These are phyloP conservation scores for Mytilinidion resinicola DNA, from an alignment of 495 filamentous ascomycete genomes.

Conservation along the genomic window DNA sequence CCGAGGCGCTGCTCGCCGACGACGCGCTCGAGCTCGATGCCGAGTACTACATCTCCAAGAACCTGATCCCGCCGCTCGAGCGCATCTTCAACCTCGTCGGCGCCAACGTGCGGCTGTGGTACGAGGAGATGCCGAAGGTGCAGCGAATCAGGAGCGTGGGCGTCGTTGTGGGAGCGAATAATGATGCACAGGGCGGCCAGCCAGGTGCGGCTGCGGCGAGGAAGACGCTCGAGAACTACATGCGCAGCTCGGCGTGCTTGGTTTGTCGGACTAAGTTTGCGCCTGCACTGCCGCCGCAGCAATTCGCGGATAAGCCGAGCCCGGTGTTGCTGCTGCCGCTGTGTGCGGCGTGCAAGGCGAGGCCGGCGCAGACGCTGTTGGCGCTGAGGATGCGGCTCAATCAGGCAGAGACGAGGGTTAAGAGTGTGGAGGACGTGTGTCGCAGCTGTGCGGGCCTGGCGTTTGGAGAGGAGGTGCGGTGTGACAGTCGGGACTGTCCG, in stretches of 20 bases:
- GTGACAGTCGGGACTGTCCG: slow-evolving; percentile 86
- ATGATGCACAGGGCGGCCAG: slow-evolving; percentile 6
- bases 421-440: slow-evolving; percentile 69
- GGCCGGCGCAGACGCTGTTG: slow-evolving; percentile 53
- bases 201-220: slow-evolving; percentile 31
- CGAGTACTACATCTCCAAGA: slow-evolving; percentile 95
- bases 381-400: slow-evolving; percentile 55
- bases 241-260: slow-evolving; percentile 71
- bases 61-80: slow-evolving; percentile 88
- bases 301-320: slow-evolving; percentile 10
- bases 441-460: slow-evolving; percentile 71
- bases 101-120: slow-evolving; percentile 87
- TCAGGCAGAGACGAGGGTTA: slow-evolving; percentile 55
- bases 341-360: slow-evolving; percentile 56
- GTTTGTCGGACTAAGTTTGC: slow-evolving; percentile 63
- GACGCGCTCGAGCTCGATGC: slow-evolving; percentile 79
- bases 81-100: slow-evolving; percentile 96
- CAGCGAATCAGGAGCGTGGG: slow-evolving; percentile 52
- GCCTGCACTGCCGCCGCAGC: slow-evolving; percentile 32
- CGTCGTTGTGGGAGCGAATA: slow-evolving; percentile 45
- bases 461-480: slow-evolving; percentile 67
- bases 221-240: slow-evolving; percentile 80
- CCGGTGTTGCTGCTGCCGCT: slow-evolving; percentile 41
- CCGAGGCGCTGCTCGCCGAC: slow-evolving; percentile 72
- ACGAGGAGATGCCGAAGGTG: slow-evolving; percentile 91